Conservation (phyloP, 179 eudicot species). For the Beta macrorhiza region DNA sequence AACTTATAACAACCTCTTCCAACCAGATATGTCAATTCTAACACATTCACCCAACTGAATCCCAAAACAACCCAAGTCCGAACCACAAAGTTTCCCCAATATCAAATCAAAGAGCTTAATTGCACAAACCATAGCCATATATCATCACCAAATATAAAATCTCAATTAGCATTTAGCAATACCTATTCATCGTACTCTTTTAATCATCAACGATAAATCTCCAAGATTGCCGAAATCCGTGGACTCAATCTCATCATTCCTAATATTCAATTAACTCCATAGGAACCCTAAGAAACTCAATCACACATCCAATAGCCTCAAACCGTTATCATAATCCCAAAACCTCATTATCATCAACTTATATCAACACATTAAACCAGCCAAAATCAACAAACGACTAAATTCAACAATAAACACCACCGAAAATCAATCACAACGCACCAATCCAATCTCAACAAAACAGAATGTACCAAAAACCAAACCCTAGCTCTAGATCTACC, state of each 20-base stretch:
- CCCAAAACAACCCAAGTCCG: not conserved
- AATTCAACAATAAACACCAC: not conserved
- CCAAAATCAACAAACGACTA: not conserved
- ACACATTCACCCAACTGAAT: not conserved
- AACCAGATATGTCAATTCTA: not conserved
- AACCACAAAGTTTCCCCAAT: not conserved
- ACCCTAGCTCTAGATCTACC: conserved; percentile 21
- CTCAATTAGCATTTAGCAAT: not conserved
- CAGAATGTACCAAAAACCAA: not conserved
- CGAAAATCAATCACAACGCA: not conserved
- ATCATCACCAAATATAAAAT: not conserved
- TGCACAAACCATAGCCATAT: not conserved
- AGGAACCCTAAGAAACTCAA: conserved; percentile 1
- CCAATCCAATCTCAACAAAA: not conserved
- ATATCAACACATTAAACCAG: not conserved
- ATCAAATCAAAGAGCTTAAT: not conserved
- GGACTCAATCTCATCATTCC: not conserved
- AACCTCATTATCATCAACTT: not conserved
- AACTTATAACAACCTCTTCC: not conserved
- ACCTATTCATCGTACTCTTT: not conserved
- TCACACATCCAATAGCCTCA: not conserved
- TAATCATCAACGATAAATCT: not conserved
- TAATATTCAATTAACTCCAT: not conserved
- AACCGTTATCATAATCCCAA: not conserved
- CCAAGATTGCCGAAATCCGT: not conserved